Conservation (phyloP, 2,329 filamentous ascomycete species). For the Fusarium subglutinans region DNA sequence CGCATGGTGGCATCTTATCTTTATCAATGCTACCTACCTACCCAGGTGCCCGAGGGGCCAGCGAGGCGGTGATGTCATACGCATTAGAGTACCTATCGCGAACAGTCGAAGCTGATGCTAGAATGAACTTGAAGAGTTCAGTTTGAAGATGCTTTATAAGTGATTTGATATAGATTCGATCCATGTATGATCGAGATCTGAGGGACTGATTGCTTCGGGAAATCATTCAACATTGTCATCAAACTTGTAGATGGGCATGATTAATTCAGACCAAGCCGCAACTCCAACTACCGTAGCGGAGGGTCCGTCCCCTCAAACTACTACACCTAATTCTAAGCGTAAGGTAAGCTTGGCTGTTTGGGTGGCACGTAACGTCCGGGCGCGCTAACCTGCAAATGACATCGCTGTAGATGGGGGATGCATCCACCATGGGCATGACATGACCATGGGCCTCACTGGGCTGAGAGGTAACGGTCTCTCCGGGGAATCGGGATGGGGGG, state of each 20-base stretch:
- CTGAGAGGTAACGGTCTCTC: constrained; percentile 14
- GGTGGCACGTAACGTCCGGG: neutral
- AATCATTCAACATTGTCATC: neutral
- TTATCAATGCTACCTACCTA: neutral
- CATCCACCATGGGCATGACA: constrained; percentile 13
- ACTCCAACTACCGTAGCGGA: neutral
- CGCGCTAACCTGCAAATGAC: neutral
- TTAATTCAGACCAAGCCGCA: constrained; percentile 9
- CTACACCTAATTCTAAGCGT: neutral
- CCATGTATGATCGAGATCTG: constrained; percentile 15
- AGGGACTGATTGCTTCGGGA: neutral
- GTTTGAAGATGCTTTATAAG: constrained; percentile 23
- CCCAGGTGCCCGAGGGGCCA: neutral
- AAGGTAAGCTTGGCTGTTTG: neutral
- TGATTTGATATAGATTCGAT: constrained; percentile 4
- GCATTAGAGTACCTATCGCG: neutral
- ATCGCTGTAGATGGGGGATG: constrained; percentile 7
- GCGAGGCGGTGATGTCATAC: constrained; percentile 3
- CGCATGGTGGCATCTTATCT: neutral
- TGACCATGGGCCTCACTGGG: constrained; percentile 31
- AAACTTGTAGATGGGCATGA: constrained; percentile 27
- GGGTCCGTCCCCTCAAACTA: neutral
- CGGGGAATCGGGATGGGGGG: neutral
- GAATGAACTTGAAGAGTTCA: neutral
- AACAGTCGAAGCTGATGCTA: neutral